Conservation (phyloP, 2,329 filamentous ascomycete genomes). For the Lachnellula arida region DNA sequence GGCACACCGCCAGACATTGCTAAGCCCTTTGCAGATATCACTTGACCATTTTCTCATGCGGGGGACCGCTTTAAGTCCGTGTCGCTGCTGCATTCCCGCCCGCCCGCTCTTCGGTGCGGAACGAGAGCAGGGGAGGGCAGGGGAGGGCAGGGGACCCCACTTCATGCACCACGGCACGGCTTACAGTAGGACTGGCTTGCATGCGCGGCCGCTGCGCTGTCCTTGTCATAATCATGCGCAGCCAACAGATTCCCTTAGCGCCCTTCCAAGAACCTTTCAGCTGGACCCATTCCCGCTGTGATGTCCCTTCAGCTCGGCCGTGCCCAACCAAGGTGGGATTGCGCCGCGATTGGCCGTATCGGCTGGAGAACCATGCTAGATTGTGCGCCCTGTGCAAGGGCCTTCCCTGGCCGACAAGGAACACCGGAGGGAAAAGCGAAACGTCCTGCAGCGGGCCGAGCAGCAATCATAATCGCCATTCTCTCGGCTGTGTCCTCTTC, state of each 20-base stretch:
- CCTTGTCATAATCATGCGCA: not conserved
- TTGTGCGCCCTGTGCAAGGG: not conserved
- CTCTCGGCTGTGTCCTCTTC: not conserved
- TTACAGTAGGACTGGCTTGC: not conserved
- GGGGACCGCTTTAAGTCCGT: conserved; percentile 24
- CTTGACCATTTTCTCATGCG: conserved; percentile 26
- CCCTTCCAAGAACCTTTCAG: conserved; percentile 19
- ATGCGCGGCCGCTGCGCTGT: conserved; percentile 1
- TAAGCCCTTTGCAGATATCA: conserved; percentile 19
- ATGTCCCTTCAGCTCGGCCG: conserved; percentile 8
- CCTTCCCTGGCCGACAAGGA: not conserved
- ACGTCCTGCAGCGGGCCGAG: conserved; percentile 30
- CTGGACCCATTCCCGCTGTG: conserved; percentile 13
- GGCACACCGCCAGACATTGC: conserved; percentile 17
- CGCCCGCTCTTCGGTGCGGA: conserved; percentile 26
- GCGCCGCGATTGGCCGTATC: conserved; percentile 2
- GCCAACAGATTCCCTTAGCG: conserved; percentile 1
- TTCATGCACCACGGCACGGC: conserved; percentile 18
- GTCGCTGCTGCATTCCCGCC: conserved; percentile 20
- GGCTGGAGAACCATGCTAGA: not conserved
- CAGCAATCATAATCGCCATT: conserved; percentile 18
- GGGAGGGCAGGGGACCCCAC: too few species aligned
- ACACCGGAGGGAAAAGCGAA: conserved; percentile 11
- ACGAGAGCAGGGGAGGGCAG: conserved; percentile 16
- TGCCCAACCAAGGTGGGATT: not conserved